Percentiles rank a stretch among this genome's conserved stretches.
Conservation (phyloP, 2,329 filamentous ascomycete species). For the Xylaria sp. region DNA sequence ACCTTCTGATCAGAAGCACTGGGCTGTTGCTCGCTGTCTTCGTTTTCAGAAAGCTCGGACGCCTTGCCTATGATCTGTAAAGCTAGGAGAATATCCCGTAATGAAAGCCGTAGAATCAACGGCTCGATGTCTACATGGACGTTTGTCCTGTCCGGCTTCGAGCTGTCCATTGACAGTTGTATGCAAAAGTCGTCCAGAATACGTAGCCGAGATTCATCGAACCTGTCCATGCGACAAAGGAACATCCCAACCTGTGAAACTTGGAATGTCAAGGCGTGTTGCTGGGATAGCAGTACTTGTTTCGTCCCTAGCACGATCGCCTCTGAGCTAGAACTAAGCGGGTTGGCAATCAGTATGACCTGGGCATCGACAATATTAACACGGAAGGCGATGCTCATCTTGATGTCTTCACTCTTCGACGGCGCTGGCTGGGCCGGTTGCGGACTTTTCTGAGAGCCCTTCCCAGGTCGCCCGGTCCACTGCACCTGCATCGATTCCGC, state of each 20-base stretch:
- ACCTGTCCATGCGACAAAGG: constrained; percentile 95
- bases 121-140: constrained; percentile 90
- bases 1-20: constrained; percentile 57
- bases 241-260: constrained; percentile 98
- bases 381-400: constrained; percentile 81
- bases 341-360: constrained; percentile 94
- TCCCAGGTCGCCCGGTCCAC: constrained; percentile 41
- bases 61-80: constrained; percentile 91
- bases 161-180: constrained; percentile 81
- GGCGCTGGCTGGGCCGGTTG: constrained; percentile 27
- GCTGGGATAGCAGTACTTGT: constrained; percentile 88
- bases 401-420: constrained; percentile 40
- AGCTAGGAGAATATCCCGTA: constrained; percentile 92
- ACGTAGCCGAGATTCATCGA: constrained; percentile 84
- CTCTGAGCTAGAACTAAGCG: constrained; percentile 85
- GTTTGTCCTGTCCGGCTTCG: constrained; percentile 65
- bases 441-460: constrained; percentile 37
- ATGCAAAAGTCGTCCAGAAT: constrained; percentile 97
- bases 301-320: constrained; percentile 95
- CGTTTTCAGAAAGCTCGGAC: constrained; percentile 77
- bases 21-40: constrained; percentile 49
- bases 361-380: constrained; percentile 96
- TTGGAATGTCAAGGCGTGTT: constrained; percentile 91
- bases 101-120: constrained; percentile 82
- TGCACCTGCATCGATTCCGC: constrained; percentile 58